phyloP scores from a whole-genome alignment of 495 filamentous ascomycete species.

The Lophium mytilinum region DNA sequence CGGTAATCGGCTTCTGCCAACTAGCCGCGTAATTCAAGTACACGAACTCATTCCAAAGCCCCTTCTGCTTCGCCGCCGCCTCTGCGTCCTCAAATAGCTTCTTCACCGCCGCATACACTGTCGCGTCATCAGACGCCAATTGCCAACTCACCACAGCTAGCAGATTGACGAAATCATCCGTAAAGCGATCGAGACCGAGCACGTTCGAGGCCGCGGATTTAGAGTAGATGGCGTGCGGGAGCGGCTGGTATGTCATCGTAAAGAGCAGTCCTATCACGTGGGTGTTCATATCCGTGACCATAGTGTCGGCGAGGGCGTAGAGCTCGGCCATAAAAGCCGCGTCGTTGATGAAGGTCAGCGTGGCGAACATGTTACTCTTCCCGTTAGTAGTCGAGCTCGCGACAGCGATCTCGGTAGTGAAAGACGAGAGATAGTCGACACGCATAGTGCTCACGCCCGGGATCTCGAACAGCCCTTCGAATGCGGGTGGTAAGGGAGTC shows the following conservation, averaged over 20 bases:
- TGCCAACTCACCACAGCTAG: slow-evolving; percentile 30
- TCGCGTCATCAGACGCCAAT: slow-evolving; percentile 28
- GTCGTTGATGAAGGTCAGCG: slow-evolving; percentile 19
- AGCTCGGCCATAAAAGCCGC: slow-evolving; percentile 23
- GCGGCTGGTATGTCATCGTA: slow-evolving; percentile 29
- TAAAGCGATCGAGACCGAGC: slow-evolving; percentile 25
- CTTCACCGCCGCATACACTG: slow-evolving; percentile 27
- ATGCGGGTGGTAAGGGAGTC: slow-evolving; percentile 10
- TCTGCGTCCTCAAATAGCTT: slow-evolving; percentile 24
- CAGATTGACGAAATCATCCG: slow-evolving; percentile 29
- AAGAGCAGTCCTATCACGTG: slow-evolving; percentile 22
- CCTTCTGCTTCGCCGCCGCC: slow-evolving; percentile 12
- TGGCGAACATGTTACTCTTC: slow-evolving; percentile 20
- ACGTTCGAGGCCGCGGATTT: slow-evolving; percentile 28
- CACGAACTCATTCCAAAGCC: slow-evolving; percentile 41
- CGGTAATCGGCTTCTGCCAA: slow-evolving; percentile 34
- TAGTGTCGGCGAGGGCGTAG: slow-evolving; percentile 25
- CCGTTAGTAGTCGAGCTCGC: slow-evolving; percentile 8
- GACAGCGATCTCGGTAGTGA: slow-evolving; percentile 16
- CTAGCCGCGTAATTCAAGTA: slow-evolving; percentile 45
- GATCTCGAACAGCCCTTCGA: slow-evolving; percentile 7
- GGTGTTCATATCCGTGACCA: slow-evolving; percentile 14
- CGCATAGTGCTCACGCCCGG: slow-evolving; percentile 19
- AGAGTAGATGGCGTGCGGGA: slow-evolving; percentile 27
- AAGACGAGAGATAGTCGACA: slow-evolving; percentile 11